Conservation (phyloP, 495 filamentous ascomycete genomes). For the Penicillium alfredii region DNA sequence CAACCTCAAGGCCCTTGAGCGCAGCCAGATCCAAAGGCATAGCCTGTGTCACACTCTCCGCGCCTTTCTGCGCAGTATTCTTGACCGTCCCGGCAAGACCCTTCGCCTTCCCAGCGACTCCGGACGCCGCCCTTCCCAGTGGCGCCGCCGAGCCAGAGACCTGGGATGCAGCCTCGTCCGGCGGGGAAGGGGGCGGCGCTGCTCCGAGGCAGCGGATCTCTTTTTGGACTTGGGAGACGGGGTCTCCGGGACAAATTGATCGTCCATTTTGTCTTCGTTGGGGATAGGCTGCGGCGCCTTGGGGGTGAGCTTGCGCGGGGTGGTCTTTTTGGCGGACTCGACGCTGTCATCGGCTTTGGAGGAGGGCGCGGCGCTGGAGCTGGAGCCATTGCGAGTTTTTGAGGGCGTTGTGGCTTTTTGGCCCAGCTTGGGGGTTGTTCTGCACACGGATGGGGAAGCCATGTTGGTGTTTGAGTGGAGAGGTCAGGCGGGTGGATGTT, state of each 20-base stretch:
- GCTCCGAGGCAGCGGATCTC: slow-evolving; percentile 27
- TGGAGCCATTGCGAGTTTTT: slow-evolving; percentile 45
- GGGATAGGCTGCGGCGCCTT: slow-evolving; percentile 21
- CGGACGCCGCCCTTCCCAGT: slow-evolving; percentile 15
- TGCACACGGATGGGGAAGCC: slow-evolving; percentile 19
- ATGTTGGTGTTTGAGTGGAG: slow-evolving; percentile 8
- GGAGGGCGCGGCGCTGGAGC: slow-evolving; percentile 32
- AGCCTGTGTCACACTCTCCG: slow-evolving; percentile 26
- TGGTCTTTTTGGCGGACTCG: slow-evolving; percentile 23
- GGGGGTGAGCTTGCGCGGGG: slow-evolving; percentile 20
- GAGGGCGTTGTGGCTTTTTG: slow-evolving; percentile 38
- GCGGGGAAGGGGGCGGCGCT: slow-evolving; percentile 25
- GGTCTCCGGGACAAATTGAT: slow-evolving; percentile 19
- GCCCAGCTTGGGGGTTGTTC: slow-evolving; percentile 22
- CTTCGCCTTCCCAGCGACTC: slow-evolving; percentile 16
- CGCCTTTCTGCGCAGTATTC: slow-evolving; percentile 15
- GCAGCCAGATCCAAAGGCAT: slow-evolving; percentile 52
- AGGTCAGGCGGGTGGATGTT: slow-evolving; percentile 1
- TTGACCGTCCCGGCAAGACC: slow-evolving; percentile 18
- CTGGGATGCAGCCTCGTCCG: slow-evolving; percentile 22
- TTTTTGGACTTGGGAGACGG: slow-evolving; percentile 31
- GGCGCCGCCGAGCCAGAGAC: slow-evolving; percentile 28
- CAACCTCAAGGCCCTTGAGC: slow-evolving; percentile 62
- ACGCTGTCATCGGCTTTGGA: slow-evolving; percentile 21
- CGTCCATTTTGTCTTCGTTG: slow-evolving; percentile 20